Evolutionary conservation across 176 grass and related monocot genomes (phyloP).

Genomic region (Pharus latifolius): DNA sequence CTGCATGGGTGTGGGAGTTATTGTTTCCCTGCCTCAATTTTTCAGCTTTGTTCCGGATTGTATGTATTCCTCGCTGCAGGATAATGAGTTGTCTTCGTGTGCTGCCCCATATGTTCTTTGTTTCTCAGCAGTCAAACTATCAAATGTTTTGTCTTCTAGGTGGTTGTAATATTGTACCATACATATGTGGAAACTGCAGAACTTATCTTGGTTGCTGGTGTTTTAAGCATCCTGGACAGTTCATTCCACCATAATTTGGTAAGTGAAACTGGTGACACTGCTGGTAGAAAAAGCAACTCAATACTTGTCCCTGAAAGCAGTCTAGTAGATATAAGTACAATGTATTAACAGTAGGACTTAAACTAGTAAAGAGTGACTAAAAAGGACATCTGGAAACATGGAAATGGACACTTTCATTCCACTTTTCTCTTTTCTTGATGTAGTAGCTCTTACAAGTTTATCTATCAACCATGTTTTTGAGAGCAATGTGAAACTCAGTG

Average conservation of each 20-base stretch:
- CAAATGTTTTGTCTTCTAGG: background rate
- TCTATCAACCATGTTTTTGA: background rate
- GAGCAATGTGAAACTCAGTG: background rate
- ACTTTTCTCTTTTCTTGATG: background rate
- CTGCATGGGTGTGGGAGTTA: conserved; percentile 26
- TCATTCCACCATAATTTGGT: too few relatives aligned
- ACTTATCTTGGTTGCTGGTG: too few relatives aligned
- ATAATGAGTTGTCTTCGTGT: background rate
- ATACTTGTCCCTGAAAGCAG: too few relatives aligned
- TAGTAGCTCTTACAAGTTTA: background rate
- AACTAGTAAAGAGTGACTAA: too few relatives aligned
- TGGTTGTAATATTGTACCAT: background rate
- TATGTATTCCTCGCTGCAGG: background rate
- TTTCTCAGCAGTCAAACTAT: background rate
- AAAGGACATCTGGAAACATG: too few relatives aligned
- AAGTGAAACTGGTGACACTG: too few relatives aligned
- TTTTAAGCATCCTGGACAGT: too few relatives aligned
- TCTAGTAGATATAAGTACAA: too few relatives aligned
- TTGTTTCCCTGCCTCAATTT: conserved; percentile 29
- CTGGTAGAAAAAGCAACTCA: too few relatives aligned
- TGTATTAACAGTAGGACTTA: too few relatives aligned
- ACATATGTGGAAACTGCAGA: too few relatives aligned
- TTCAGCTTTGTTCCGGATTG: conserved; percentile 29
- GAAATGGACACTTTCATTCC: background rate
- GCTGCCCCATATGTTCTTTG: background rate